A percentile compares a stretch with the other conserved stretches of the same genome.
Conservation (phyloP, 2,329 filamentous ascomycete species). For the Dactylellina parvicollis region DNA sequence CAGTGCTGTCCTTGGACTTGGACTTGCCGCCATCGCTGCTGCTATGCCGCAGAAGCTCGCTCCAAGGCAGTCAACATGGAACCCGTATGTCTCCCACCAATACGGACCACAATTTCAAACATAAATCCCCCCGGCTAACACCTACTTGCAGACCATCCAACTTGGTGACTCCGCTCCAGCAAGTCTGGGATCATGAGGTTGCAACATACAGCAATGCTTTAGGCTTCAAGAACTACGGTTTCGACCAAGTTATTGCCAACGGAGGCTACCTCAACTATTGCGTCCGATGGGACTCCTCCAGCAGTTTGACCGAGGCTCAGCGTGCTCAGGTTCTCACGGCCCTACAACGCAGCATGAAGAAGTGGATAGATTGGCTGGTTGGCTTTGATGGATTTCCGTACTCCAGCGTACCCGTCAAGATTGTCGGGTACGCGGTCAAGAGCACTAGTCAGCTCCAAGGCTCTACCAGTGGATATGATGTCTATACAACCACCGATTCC, state of each 20-base stretch:
- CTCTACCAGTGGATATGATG: constrained; percentile 60
- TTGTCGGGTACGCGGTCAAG: constrained; percentile 64
- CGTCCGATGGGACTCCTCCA: constrained; percentile 44
- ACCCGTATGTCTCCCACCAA: constrained; percentile 27
- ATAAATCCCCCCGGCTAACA: background rate
- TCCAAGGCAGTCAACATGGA: constrained; percentile 42
- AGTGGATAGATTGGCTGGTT: constrained; percentile 60
- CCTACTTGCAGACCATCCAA: constrained; percentile 21
- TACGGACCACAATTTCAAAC: background rate
- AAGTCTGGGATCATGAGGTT: constrained; percentile 45
- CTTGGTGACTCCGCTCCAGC: constrained; percentile 32
- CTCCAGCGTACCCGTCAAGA: constrained; percentile 61
- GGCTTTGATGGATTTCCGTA: constrained; percentile 64
- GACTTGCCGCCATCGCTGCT: constrained; percentile 23
- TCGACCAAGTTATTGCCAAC: constrained; percentile 41
- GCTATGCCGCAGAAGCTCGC: constrained; percentile 30
- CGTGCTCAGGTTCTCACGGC: constrained; percentile 31
- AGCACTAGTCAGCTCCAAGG: constrained; percentile 62
- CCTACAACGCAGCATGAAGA: constrained; percentile 35
- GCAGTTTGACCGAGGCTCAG: constrained; percentile 25
- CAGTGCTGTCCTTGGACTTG: constrained; percentile 11
- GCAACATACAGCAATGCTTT: constrained; percentile 29
- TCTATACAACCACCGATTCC: constrained; percentile 63
- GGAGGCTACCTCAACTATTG: constrained; percentile 45
- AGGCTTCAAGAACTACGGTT: constrained; percentile 49